Base-by-base conservation (phyloP, 129 eudicot species). In the Flaveria trinervia region DNA sequence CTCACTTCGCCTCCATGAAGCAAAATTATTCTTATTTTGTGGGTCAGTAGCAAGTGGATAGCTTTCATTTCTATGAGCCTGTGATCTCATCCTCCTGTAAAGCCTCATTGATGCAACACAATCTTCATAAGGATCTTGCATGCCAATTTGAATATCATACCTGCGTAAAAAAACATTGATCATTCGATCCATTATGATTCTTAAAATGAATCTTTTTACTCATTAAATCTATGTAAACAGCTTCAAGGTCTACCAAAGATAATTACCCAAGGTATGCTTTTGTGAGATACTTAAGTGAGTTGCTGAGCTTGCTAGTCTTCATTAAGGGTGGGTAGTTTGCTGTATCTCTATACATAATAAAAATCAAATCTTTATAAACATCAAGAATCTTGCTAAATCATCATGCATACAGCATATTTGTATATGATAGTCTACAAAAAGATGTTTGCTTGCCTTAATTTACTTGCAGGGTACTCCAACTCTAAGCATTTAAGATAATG, bases 231-330 rank as follows among this genome's bases (percentile, higher is more conserved):
- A 48, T 51, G 45, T 61, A 61, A 17, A 28, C 26, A 23, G 26
- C 9, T 36, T 49, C 44, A 79, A n/a, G 49, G 30, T 73, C 71
- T 26, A 72, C 51, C 56, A 79, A 60, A 68, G 49, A 45, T 8
- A 11, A 44, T 78, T 86, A 87, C 99, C 99, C 99, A 2, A 95
- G 96, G 84, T 95, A 95, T 73, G 97, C 96, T 81, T 83, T 92
- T 18, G 95, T 89, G 55, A 95, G 89, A 83, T 95, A 88, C 84
- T 92, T 89, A 57, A 95, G 92, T 22, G 97, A 86, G 92, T 95
- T 95, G 92, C 99, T 95, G 79, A 95, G 99, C 94, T 95, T 95
- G 96, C 97, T 95, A 45, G 99, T 95, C 76, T 92, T 95, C 97
- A 92, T 89, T 85, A 95, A 79, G 54, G 99, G 97, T 75, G 99